phyloP scores from a whole-genome alignment of 2,329 filamentous ascomycete species.

The Didymellaceae sp. region DNA sequence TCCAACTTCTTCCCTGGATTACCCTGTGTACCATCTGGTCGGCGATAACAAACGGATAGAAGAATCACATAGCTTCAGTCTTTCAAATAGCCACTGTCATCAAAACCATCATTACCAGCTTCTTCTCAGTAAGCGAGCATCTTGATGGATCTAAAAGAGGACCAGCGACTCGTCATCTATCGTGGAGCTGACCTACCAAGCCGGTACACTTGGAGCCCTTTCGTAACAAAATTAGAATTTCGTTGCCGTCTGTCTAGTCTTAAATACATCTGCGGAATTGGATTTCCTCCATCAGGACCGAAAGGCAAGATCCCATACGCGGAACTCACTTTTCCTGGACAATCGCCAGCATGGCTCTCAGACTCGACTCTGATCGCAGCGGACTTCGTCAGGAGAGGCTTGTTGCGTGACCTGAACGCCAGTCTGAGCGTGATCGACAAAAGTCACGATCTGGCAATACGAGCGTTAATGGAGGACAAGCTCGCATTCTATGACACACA shows the following conservation, averaged over 20 bases:
- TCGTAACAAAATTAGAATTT: slow-evolving; percentile 67
- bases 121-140: background rate
- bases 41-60: background rate
- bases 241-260: slow-evolving; percentile 63
- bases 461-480: slow-evolving; percentile 66
- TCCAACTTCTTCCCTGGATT: background rate
- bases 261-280: slow-evolving; percentile 55
- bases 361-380: slow-evolving; percentile 65
- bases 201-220: slow-evolving; percentile 65
- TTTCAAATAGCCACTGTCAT: background rate
- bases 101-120: background rate
- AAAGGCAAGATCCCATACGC: slow-evolving; percentile 68
- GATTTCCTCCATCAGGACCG: slow-evolving; percentile 57
- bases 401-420: slow-evolving; percentile 59
- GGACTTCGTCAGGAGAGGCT: slow-evolving; percentile 50
- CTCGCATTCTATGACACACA: slow-evolving; percentile 62
- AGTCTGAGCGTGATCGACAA: slow-evolving; percentile 48
- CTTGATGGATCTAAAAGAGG: slow-evolving; percentile 2
- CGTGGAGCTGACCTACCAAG: slow-evolving; percentile 56
- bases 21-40: background rate
- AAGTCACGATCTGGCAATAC: slow-evolving; percentile 60
- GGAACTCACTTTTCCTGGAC: slow-evolving; percentile 31
- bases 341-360: slow-evolving; percentile 42
- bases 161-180: slow-evolving; percentile 51
- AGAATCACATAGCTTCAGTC: background rate